Conservation (phyloP, 2,329 filamentous ascomycete species). For the Botrytis cinerea region DNA sequence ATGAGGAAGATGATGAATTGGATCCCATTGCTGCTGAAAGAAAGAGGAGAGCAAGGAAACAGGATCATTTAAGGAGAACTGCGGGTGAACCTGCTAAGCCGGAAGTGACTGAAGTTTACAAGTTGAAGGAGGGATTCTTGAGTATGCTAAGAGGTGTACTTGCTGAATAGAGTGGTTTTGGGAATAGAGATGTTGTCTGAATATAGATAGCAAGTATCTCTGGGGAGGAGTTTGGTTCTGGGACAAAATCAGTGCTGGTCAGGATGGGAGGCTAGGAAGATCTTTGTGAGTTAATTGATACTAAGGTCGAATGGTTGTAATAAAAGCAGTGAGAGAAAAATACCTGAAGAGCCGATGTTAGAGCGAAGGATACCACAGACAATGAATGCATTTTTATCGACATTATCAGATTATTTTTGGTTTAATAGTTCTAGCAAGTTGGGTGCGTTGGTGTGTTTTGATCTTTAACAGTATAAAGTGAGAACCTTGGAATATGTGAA, state of each 20-base stretch:
- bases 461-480: background rate
- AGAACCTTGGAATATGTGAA: background rate
- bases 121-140: slow-evolving; percentile 77
- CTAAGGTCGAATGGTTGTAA: background rate
- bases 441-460: background rate
- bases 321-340: background rate
- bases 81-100: slow-evolving; percentile 87
- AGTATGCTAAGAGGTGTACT: slow-evolving; percentile 80
- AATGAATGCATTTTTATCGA: background rate
- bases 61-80: slow-evolving; percentile 76
- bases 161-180: slow-evolving; percentile 58
- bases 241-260: background rate
- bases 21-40: slow-evolving; percentile 89
- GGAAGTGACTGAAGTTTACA: slow-evolving; percentile 73
- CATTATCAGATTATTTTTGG: background rate
- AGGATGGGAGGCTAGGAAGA: background rate
- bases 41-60: slow-evolving; percentile 71
- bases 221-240: background rate
- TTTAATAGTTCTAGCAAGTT: background rate
- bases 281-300: background rate
- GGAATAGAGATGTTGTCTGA: background rate
- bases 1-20: slow-evolving; percentile 74
- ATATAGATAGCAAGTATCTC: background rate
- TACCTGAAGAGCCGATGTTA: background rate
- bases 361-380: background rate